A percentile compares a stretch with the other conserved stretches of the same genome.
Evolutionary conservation across 441 rosid species (phyloP).

Genomic region (Dalechampia spathulata): DNA sequence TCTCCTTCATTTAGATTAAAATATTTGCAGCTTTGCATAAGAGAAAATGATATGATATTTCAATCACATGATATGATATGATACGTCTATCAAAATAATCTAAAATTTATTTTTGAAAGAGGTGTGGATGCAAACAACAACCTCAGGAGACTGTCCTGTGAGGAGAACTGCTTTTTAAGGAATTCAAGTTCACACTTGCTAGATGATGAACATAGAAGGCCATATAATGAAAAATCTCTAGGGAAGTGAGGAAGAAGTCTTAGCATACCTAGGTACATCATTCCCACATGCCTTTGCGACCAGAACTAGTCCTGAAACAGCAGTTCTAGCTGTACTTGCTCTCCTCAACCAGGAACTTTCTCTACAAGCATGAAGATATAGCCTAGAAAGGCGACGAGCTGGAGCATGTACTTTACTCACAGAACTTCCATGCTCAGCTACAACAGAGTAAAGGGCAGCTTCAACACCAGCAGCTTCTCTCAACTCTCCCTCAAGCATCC

Average conservation of each 20-base stretch:
- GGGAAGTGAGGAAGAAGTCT: conserved; percentile 1
- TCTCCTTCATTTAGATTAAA: too few relatives aligned
- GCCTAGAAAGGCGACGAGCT: conserved; percentile 89
- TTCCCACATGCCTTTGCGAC: conserved; percentile 95
- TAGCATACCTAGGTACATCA: conserved; percentile 82
- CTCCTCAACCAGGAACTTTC: conserved; percentile 48
- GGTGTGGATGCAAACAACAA: too few relatives aligned
- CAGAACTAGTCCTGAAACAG: conserved; percentile 68
- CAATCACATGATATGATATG: too few relatives aligned
- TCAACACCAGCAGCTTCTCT: conserved; percentile 91
- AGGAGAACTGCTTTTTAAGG: background rate
- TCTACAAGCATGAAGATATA: conserved; percentile 70
- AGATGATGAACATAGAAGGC: background rate
- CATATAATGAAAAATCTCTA: background rate
- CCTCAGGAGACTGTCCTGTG: background rate
- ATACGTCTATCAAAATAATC: too few relatives aligned
- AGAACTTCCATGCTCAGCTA: conserved; percentile 92
- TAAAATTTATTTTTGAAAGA: too few relatives aligned
- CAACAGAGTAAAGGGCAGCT: conserved; percentile 81
- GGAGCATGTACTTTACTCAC: conserved; percentile 92
- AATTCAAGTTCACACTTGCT: background rate
- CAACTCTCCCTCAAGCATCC: conserved; percentile 83
- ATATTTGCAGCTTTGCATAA: too few relatives aligned
- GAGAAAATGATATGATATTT: too few relatives aligned
- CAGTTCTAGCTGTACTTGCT: conserved; percentile 78